phyloP scores from a whole-genome alignment of 164 flowering plant genomes.

The Buxus sempervirens region DNA sequence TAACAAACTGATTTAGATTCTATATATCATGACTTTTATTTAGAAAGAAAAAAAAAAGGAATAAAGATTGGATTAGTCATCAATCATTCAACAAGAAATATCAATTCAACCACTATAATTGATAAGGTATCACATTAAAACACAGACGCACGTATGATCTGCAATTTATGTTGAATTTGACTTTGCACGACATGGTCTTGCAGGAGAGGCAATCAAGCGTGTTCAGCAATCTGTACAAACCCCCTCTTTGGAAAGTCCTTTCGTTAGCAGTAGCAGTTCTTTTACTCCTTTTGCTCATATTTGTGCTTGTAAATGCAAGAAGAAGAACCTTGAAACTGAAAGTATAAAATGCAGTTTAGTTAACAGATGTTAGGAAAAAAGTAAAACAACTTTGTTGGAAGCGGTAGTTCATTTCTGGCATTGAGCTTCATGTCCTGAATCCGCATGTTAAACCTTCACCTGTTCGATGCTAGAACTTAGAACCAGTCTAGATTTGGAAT shows the following conservation, averaged over 20 bases:
- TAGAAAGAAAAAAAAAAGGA: too few species aligned
- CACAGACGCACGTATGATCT: too few species aligned
- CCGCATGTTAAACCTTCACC: too few species aligned
- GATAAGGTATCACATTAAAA: too few species aligned
- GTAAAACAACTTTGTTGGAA: conserved; percentile 10
- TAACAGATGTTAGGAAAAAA: background rate
- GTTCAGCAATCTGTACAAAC: conserved; percentile 14
- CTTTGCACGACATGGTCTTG: background rate
- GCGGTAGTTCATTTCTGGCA: conserved; percentile 20
- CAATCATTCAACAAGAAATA: too few species aligned
- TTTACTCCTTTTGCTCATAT: conserved; percentile 25
- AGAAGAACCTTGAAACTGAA: conserved; percentile 66
- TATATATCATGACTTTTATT: too few species aligned
- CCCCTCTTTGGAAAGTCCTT: conserved; percentile 30
- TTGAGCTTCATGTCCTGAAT: too few species aligned
- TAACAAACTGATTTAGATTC: too few species aligned
- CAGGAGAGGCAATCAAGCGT: conserved; percentile 24
- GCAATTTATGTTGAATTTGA: background rate
- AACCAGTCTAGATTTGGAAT: too few species aligned
- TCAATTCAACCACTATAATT: too few species aligned
- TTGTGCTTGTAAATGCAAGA: conserved; percentile 50
- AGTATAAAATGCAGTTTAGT: conserved; percentile 28
- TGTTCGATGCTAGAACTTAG: too few species aligned
- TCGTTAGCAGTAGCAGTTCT: conserved; percentile 19
- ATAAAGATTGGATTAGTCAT: too few species aligned